Evolutionary conservation across 495 filamentous ascomycete species (phyloP), one percentile per base, ranked within the genome.

Genomic region (Trichocladium uniseriatum): DNA sequence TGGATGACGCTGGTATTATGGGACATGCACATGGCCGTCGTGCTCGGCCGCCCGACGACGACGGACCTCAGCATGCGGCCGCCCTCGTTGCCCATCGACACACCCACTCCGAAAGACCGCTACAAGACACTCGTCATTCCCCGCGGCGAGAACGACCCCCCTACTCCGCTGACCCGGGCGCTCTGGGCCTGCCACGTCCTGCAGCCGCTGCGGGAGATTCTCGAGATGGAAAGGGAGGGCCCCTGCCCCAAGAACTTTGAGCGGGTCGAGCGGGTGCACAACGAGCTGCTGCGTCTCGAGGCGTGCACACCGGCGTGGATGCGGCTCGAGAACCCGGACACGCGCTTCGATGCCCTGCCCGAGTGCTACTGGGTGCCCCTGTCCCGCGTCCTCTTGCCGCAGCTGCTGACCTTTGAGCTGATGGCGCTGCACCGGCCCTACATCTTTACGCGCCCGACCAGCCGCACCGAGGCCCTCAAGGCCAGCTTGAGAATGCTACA

Each of bases 381-480:
- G 31, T 69, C 69, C 3, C 65, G 77, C 18, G 65, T 70, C 13
- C 60, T 64, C 10, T 47, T 81, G 43, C 69, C 70, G 22, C 74
- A 74, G 38, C 57, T 74, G 9, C 53, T 69, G 18, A 62, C 69
- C 16, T 75, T 80, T 51, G 72, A 78, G 41, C 61, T 81, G 38
- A 79, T 82, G 57, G 76, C 77, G 16, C 69, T 83, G 29, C 80
- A 83, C 46, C 71, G 79, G 38, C 77, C 80, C 0, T 83, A 79
- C 56, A 76, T 83, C 32, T 83, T 83, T 49, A 77, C 76, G 0
- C 67, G 73, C n/a, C 52, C 67, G 4, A 63, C 64, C 5, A 75
- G 70, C 46, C 66, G 77, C 21, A 68, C 65, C 9, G 70, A 74
- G 44, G 77, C 79, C 14, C 60, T 83, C 0, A 70, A 70, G 49